Evolutionary conservation across 441 rosid genomes (phyloP), one percentile per base, ranked within the genome.

Genomic region (Flueggea neowawraea): DNA sequence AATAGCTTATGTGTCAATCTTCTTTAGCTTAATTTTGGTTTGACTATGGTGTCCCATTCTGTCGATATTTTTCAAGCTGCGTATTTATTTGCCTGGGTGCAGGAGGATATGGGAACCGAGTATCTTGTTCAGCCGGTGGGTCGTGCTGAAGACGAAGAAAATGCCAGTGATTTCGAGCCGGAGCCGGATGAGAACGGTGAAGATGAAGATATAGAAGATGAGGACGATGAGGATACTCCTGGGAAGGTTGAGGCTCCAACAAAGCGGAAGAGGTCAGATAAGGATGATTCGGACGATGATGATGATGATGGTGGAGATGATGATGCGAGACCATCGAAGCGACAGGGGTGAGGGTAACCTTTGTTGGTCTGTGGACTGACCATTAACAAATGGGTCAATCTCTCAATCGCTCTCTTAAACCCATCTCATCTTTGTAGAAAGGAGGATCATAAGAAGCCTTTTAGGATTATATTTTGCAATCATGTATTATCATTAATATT

Each of bases 81-180:
- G 12, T 44, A 6, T 65, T 13, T 11, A 51, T 48, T 11, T 22
- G 28, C 2, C 28, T 22, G 28, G 1, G 17, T 52, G n/a, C 22
- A 86, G 94, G 82, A 87, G 83, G 97, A 88, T 74, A 58, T 93
- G 71, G 96, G 96, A 52, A 93, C 97, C 0, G 98, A 93, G 62
- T 88, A 78, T 65, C 82, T 90, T 2, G 89, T 90, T 33, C 84
- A 70, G 57, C 97, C 98, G 4, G 84, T 90, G 16, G 90, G 70
- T 48, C 85, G 69, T 16, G 78, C 88, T 6, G 96, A 88, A 64
- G 96, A 90, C 3, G 94, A 92, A 73, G 98, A 84, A 65, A 93
- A 92, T 41, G 95, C 90, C 4, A 89, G 98, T 60, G 96, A 90
- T 65, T 88, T 92, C 13, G 89, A 88, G 44, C 96, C 90, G 0